A percentile compares a stretch with the other conserved stretches of the same genome.
Conservation (phyloP, 2,329 filamentous ascomycete genomes). For the Fusarium bulbicola region DNA sequence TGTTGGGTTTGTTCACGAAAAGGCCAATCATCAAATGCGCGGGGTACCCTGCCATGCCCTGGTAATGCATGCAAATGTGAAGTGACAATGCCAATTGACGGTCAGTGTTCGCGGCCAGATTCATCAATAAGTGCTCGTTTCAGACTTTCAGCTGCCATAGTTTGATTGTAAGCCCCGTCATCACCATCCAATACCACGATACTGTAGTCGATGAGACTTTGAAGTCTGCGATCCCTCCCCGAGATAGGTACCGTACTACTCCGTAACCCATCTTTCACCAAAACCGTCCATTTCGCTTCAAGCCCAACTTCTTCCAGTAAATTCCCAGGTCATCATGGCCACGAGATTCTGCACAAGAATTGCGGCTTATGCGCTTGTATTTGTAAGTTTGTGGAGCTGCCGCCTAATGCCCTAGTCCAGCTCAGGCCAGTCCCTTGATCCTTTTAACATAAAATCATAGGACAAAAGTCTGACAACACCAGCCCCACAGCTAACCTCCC, state of each 20-base stretch:
- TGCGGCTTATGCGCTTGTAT: not conserved
- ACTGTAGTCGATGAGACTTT: not conserved
- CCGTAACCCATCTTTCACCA: not conserved
- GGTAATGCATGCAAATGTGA: not conserved
- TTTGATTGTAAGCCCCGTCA: not conserved
- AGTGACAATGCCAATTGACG: not conserved
- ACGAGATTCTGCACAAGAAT: conserved; percentile 6
- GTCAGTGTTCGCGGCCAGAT: not conserved
- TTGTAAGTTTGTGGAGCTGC: conserved; percentile 16
- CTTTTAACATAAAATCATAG: conserved; percentile 17
- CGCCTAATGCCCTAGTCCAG: not conserved
- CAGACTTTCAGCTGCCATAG: conserved; percentile 21
- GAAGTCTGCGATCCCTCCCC: not conserved
- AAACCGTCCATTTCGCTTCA: not conserved
- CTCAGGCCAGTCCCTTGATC: conserved; percentile 14
- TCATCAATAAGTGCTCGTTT: conserved; percentile 5
- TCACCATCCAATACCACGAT: not conserved
- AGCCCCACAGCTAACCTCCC: too few relatives aligned
- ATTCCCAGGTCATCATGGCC: not conserved
- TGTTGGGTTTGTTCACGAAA: not conserved
- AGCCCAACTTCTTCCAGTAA: conserved; percentile 1
- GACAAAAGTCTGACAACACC: too few relatives aligned
- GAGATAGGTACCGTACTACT: not conserved
- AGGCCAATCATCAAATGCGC: conserved; percentile 21
- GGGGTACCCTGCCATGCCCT: conserved; percentile 17